Evolutionary conservation across 2,329 filamentous ascomycete genomes (phyloP).

Genomic region (Trichoderma simmonsii): DNA sequence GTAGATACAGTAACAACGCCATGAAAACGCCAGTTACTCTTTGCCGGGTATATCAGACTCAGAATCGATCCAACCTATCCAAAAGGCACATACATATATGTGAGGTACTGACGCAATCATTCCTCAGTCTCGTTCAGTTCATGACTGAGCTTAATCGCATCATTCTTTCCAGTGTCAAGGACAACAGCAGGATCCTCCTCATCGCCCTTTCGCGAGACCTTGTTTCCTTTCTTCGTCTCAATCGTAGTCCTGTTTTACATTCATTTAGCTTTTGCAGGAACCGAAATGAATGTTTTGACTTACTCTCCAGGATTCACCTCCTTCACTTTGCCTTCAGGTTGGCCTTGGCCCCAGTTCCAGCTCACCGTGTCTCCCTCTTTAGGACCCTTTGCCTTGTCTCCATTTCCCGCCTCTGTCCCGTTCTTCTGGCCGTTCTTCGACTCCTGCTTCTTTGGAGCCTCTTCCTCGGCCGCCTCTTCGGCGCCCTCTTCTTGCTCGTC

Average conservation of each 20-base stretch:
- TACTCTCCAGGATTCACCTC: conserved; percentile 44
- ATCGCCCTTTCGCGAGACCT: conserved; percentile 40
- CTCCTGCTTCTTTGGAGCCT: neutral
- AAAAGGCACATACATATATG: neutral
- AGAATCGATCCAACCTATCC: neutral
- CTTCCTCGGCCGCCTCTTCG: conserved; percentile 15
- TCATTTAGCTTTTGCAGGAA: neutral
- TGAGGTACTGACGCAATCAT: neutral
- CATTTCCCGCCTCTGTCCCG: neutral
- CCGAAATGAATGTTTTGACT: conserved; percentile 14
- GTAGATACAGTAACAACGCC: neutral
- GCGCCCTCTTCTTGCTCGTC: conserved; percentile 19
- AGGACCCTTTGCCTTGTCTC: conserved; percentile 29
- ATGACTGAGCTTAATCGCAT: conserved; percentile 40
- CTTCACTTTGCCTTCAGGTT: conserved; percentile 43
- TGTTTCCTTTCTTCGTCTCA: conserved; percentile 41
- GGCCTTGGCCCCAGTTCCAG: conserved; percentile 45
- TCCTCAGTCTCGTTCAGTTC: conserved; percentile 34
- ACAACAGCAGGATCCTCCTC: conserved; percentile 43
- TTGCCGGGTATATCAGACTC: neutral
- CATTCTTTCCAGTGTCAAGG: conserved; percentile 41
- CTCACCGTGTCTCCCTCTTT: conserved; percentile 43
- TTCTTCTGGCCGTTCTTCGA: neutral
- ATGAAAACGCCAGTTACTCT: neutral
- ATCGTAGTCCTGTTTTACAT: conserved; percentile 33